These are phyloP conservation scores for Epichloe sibirici DNA, from an alignment of 2,329 filamentous ascomycete genomes.

Conservation along the genomic window DNA sequence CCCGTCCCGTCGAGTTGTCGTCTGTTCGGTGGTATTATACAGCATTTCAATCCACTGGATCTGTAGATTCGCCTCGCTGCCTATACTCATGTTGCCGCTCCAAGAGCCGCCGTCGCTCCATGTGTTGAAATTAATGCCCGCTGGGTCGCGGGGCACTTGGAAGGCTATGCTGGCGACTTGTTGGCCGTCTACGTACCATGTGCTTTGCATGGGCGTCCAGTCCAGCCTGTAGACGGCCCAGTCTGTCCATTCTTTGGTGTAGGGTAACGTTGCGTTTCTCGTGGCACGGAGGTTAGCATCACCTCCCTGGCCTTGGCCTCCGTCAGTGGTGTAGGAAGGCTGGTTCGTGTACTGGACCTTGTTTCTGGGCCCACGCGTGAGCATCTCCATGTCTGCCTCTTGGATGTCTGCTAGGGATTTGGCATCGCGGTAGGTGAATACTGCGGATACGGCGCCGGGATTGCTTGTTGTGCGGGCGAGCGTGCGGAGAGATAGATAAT, in stretches of 20 bases:
- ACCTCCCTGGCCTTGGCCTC: constrained; percentile 20
- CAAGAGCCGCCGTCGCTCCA: constrained; percentile 50
- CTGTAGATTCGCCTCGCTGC: constrained; percentile 39
- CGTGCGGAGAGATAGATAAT: constrained; percentile 31
- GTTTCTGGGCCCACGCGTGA: constrained; percentile 32
- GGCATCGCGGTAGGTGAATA: constrained; percentile 38
- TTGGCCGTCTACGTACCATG: constrained; percentile 43
- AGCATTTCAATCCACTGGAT: constrained; percentile 52
- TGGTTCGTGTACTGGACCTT: constrained; percentile 49
- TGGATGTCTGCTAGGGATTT: constrained; percentile 23
- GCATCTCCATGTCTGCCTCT: constrained; percentile 34
- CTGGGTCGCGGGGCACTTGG: constrained; percentile 40
- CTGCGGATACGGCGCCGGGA: constrained; percentile 36
- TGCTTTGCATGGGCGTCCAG: constrained; percentile 27
- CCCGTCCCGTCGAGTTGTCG: not conserved
- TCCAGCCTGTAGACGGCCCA: constrained; percentile 41
- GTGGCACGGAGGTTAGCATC: constrained; percentile 34
- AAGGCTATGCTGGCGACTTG: constrained; percentile 40
- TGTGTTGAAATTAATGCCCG: constrained; percentile 43
- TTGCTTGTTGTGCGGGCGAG: constrained; percentile 35
- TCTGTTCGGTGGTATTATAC: constrained; percentile 30
- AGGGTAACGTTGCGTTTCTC: constrained; percentile 32
- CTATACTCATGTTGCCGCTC: constrained; percentile 44
- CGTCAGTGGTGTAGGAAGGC: constrained; percentile 29
- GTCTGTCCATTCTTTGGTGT: constrained; percentile 32